These are phyloP conservation scores for Colletotrichum lindemuthianum DNA, from an alignment of 2,329 filamentous ascomycete species.

Conservation along the genomic window DNA sequence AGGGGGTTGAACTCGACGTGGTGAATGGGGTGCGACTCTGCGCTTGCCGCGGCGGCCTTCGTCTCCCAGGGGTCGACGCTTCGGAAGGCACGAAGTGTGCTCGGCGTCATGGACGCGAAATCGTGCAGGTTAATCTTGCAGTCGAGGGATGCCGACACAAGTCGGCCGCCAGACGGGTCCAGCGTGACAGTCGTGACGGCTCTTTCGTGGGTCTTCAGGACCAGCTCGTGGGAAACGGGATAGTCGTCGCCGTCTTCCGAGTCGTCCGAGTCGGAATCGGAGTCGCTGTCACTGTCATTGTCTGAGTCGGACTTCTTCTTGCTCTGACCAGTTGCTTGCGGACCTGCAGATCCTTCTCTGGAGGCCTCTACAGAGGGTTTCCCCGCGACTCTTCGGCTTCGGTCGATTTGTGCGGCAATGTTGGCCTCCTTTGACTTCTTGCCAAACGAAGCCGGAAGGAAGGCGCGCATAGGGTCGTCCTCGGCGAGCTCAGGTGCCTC, in stretches of 20 bases:
- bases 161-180: constrained; percentile 83
- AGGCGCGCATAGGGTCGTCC: constrained; percentile 78
- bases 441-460: constrained; percentile 85
- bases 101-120: constrained; percentile 94
- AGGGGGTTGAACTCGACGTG: constrained; percentile 87
- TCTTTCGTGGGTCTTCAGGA: constrained; percentile 91
- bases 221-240: constrained; percentile 90
- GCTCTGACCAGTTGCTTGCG: constrained; percentile 39
- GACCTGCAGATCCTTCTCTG: constrained; percentile 42
- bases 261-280: constrained; percentile 66
- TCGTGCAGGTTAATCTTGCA: constrained; percentile 94
- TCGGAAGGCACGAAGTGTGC: constrained; percentile 92
- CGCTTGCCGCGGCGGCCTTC: constrained; percentile 73
- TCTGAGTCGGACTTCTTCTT: constrained; percentile 38
- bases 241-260: constrained; percentile 85
- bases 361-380: constrained; percentile 42
- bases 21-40: constrained; percentile 89
- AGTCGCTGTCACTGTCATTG: constrained; percentile 57
- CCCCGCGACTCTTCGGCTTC: constrained; percentile 71
- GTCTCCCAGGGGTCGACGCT: constrained; percentile 86
- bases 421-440: constrained; percentile 80
- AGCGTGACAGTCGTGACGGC: constrained; percentile 85
- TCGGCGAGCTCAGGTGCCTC: constrained; percentile 64
- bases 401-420: constrained; percentile 82
- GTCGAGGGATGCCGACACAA: constrained; percentile 92